Percentiles rank a stretch among this genome's conserved stretches.
phyloP scores from a whole-genome alignment of 768 basidiomycete species.

The Daedaleopsis nitida region DNA sequence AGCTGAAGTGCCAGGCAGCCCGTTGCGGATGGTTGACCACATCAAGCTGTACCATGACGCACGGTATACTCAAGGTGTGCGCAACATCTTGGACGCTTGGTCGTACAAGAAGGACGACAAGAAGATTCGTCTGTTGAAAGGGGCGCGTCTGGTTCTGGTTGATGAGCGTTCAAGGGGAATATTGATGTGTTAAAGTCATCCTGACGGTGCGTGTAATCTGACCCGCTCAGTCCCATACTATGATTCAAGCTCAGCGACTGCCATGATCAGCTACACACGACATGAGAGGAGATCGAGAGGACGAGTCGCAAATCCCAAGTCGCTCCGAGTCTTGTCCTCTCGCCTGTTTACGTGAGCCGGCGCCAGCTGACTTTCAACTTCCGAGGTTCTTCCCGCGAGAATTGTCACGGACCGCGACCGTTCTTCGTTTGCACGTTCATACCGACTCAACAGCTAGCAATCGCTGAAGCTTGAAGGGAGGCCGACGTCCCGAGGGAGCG shows the following conservation, averaged over 20 bases:
- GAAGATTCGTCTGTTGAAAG: conserved; percentile 18
- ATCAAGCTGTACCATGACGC: conserved; percentile 23
- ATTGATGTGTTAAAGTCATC: conserved; percentile 7
- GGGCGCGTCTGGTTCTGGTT: conserved; percentile 15
- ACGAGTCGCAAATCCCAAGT: too few relatives aligned
- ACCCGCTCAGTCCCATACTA: too few relatives aligned
- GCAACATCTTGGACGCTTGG: conserved; percentile 17
- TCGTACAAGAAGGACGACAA: not conserved
- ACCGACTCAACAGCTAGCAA: too few relatives aligned
- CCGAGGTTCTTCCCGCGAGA: not conserved
- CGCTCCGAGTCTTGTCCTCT: too few relatives aligned
- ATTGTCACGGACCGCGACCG: too few relatives aligned
- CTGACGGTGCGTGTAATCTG: not conserved
- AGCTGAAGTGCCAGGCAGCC: not conserved
- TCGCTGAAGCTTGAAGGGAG: too few relatives aligned
- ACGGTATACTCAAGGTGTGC: conserved; percentile 9
- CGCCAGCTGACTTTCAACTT: not conserved
- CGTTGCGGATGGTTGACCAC: conserved; percentile 8
- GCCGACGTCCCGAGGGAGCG: too few relatives aligned
- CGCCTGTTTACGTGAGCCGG: not conserved
- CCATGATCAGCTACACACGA: too few relatives aligned
- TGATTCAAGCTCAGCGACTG: not conserved
- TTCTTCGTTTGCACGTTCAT: too few relatives aligned
- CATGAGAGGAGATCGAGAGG: too few relatives aligned
- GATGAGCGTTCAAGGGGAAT: conserved; percentile 14